Evolutionary conservation across 805 yeast species (phyloP), one percentile per base, ranked within the genome.

Genomic region (Hermanozyma aechmeae): DNA sequence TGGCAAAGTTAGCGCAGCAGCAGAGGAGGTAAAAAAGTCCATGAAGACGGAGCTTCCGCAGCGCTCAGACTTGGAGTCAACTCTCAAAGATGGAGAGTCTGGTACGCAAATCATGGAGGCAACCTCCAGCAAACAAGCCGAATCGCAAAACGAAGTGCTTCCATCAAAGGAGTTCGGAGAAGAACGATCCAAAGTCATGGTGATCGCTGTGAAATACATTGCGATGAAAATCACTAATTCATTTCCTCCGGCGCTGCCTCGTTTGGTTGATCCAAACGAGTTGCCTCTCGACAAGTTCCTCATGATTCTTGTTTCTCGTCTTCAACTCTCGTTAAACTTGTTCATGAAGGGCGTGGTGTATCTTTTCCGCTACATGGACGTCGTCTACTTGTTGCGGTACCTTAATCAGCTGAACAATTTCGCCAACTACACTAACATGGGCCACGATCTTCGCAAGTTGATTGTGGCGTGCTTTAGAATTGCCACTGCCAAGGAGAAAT

Each of bases 291-390:
- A 63, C 31, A 55, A 51, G 31, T 62, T 57, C 30, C 45, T 63
- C 23, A 45, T 61, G 36, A 43, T 61, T 26, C 46, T 62, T 34
- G 50, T 58, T 10, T 50, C 58, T 29, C 50, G 69, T 31, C 51
- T 63, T 27, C 51, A 50, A 30, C 42, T 63, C 24, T 39, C 59
- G 1, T 34, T 63, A 16, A 47, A 56, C 3, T 39, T 50, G 35
- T 63, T 63, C 38, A 50, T 63, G 52, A 59, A 56, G 33, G 61
- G 66, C 4, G 47, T 56, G 23, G 58, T 63, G 16, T 62, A 62
- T 37, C 46, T 63, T 26, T 63, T 63, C 47, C 49, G 69, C 30
- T 63, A 63, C 40, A 63, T 63, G 68, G 68, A 63, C 38, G 59
- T 63, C 25, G 56, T 63, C 28, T 63, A 63, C 42, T 51, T 63